These are phyloP conservation scores for Neospora caninum DNA, from an alignment of 169 alveolate species.

Conservation along the genomic window DNA sequence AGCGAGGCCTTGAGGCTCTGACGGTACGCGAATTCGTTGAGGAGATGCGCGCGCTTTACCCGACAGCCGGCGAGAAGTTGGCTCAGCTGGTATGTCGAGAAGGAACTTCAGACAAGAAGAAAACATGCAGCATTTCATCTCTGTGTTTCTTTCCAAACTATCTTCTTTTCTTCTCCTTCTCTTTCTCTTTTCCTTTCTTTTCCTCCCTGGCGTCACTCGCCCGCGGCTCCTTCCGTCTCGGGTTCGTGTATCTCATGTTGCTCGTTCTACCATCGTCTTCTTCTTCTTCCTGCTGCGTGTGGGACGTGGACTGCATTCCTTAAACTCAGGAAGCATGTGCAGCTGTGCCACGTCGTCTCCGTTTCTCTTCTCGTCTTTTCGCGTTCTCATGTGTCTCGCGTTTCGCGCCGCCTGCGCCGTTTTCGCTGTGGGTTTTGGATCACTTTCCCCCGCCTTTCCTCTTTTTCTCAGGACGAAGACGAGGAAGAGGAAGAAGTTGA, in stretches of 20 bases:
- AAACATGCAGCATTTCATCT: not conserved
- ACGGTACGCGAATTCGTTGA: constrained; percentile 34
- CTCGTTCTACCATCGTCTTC: not conserved
- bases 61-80: constrained; percentile 46
- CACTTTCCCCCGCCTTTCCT: too few relatives aligned
- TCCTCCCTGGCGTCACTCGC: not conserved
- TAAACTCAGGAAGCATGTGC: too few relatives aligned
- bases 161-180: not conserved
- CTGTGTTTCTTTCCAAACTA: not conserved
- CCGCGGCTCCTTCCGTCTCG: not conserved
- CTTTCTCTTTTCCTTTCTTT: not conserved
- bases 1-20: constrained; percentile 17
- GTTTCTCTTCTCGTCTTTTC: not conserved
- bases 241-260: not conserved
- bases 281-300: not conserved
- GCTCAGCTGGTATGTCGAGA: not conserved
- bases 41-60: not conserved
- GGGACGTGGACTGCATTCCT: too few relatives aligned
- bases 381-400: not conserved
- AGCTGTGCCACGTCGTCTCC: not conserved
- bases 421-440: not conserved
- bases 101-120: not conserved
- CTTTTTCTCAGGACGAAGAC: not conserved
- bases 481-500: not conserved
- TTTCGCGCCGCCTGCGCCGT: not conserved